phyloP scores from a whole-genome alignment of 371 early-diverging fungal species.

The Saksenaea vasiformis region DNA sequence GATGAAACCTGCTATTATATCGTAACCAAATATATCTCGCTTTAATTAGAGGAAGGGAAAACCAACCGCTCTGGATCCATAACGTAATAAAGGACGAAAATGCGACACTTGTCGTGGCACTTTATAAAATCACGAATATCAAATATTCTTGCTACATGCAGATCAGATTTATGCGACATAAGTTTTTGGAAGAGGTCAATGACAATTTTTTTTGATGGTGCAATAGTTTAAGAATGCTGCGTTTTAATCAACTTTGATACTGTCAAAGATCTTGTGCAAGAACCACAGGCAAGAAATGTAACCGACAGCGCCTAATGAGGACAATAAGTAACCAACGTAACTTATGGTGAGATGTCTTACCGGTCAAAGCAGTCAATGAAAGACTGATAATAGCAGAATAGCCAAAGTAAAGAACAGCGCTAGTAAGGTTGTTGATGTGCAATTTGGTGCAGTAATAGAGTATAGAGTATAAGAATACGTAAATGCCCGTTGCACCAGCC shows the following conservation, averaged over 20 bases:
- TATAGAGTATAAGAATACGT: constrained; percentile 85
- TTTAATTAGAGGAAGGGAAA: too few species aligned
- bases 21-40: too few species aligned
- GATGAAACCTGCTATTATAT: too few species aligned
- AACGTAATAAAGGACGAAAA: too few species aligned
- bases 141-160: too few species aligned
- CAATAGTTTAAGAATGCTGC: neutral
- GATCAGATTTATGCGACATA: too few species aligned
- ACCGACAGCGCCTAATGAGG: constrained; percentile 71
- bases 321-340: neutral
- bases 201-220: too few species aligned
- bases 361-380: constrained; percentile 76
- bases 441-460: constrained; percentile 79
- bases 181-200: too few species aligned
- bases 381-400: constrained; percentile 80
- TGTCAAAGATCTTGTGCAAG: constrained; percentile 78
- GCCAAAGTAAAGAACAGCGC: constrained; percentile 91
- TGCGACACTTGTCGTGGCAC: too few species aligned
- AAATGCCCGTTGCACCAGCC: constrained; percentile 83
- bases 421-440: constrained; percentile 71
- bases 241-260: constrained; percentile 80
- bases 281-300: constrained; percentile 76
- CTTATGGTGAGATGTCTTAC: constrained; percentile 22
- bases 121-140: too few species aligned
- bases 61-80: too few species aligned